Evolutionary conservation across 108 stramenopile species (phyloP), one percentile per base, ranked within the genome.

Genomic region (Nitzschia sp.): DNA sequence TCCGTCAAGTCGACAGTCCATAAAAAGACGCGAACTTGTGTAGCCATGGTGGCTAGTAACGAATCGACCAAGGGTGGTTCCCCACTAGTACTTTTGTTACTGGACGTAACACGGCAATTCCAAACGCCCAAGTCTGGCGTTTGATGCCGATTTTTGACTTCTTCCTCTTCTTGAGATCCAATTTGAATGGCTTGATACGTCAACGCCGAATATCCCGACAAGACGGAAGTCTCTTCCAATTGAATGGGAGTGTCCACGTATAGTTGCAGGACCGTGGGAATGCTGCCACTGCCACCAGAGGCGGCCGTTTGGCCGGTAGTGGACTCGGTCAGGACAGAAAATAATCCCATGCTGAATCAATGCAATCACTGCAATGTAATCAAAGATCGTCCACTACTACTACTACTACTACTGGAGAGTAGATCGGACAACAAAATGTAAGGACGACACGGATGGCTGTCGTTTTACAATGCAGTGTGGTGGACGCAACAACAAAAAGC

Each of bases 141-240:
- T 62, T 9, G 47, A 24, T 46, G 64, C 33, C 53, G 34, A 42
- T 76, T 65, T 42, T 64, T 70, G 28, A 21, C 35, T 24, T 36
- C 58, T 33, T 23, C 74, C 30, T 70, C 66, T 29, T 27, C 33
- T 24, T 77, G 64, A 5, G 70, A 59, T 25, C 67, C 77, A 6
- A 82, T 78, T 64, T 86, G 78, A n/a, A 92, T 71, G 4, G 91
- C 88, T 55, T 89, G 88, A 68, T 86, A 92, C 0, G 86, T 80
- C 36, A 89, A 53, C 0, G 68, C 53, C 0, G 78, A 71, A 42
- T 82, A 76, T 17, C 67, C 74, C 8, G 63, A 63, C 18, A 72
- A 33, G 9, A 26, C 38, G 18, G 73, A 31, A 32, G 35, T 74
- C 1, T 47, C 23, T 13, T 73, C 67, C 54, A 77, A 35, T 8